Conservation (phyloP, 2,329 filamentous ascomycete species). For the Talaromyces atroroseus region DNA sequence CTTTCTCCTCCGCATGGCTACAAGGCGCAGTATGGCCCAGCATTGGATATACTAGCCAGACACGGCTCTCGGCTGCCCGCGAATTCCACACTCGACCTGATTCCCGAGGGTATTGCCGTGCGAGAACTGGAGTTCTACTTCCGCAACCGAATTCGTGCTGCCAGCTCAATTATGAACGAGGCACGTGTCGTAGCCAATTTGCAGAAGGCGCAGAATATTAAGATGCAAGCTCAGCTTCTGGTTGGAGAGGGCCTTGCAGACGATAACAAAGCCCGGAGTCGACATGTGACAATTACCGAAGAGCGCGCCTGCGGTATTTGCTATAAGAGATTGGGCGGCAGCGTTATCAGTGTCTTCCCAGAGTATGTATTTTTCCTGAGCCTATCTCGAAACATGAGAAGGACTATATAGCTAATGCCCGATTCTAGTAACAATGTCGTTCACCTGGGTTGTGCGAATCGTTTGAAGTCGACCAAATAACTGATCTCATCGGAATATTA, state of each 20-base stretch:
- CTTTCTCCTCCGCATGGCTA: conserved; percentile 72
- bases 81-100: conserved; percentile 75
- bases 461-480: conserved; percentile 20
- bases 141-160: conserved; percentile 77
- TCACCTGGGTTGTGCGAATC: conserved; percentile 70
- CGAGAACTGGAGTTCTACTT: conserved; percentile 84
- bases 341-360: conserved; percentile 83
- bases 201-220: conserved; percentile 72
- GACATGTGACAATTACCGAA: conserved; percentile 75
- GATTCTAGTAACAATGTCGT: conserved; percentile 54
- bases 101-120: conserved; percentile 74
- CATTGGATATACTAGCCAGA: conserved; percentile 79
- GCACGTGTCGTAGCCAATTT: conserved; percentile 71
- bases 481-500: conserved; percentile 3
- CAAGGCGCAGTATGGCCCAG: conserved; percentile 67
- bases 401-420: conserved; percentile 10
- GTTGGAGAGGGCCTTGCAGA: conserved; percentile 61
- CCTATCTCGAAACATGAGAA: not conserved
- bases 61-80: conserved; percentile 90
- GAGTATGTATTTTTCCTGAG: conserved; percentile 52
- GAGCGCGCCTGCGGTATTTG: conserved; percentile 88
- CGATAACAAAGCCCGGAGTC: conserved; percentile 52
- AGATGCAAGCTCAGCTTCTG: conserved; percentile 65
- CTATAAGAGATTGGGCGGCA: conserved; percentile 85
- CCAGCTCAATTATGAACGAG: conserved; percentile 76